phyloP scores from a whole-genome alignment of 2,329 filamentous ascomycete species.

The Aspergillus quadrilineatus region DNA sequence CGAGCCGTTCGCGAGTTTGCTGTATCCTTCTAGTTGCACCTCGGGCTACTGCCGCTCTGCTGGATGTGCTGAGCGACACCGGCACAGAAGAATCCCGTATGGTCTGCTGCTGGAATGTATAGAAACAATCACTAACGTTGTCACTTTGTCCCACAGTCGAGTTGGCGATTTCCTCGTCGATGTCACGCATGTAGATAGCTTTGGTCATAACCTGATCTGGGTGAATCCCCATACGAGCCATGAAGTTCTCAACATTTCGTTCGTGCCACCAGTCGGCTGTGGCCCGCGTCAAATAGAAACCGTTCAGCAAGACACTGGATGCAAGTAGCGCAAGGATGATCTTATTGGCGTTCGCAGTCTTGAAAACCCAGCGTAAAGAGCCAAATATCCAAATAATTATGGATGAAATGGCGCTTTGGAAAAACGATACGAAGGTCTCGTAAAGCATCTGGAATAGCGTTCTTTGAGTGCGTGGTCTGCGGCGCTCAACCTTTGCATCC shows the following conservation, averaged over 20 bases:
- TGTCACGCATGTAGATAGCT: slow-evolving; percentile 77
- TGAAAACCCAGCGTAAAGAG: slow-evolving; percentile 63
- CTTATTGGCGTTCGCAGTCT: slow-evolving; percentile 69
- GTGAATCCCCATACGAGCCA: slow-evolving; percentile 75
- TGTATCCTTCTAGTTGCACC: slow-evolving; percentile 60
- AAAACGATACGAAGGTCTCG: slow-evolving; percentile 70
- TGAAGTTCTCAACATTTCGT: slow-evolving; percentile 74
- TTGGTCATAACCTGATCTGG: slow-evolving; percentile 81
- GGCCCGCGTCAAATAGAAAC: slow-evolving; percentile 71
- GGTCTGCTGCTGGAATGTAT: slow-evolving; percentile 45
- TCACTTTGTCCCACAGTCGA: slow-evolving; percentile 31
- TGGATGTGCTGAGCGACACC: slow-evolving; percentile 29
- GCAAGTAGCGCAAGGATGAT: slow-evolving; percentile 69
- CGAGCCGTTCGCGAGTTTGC: slow-evolving; percentile 78
- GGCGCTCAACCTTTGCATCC: slow-evolving; percentile 40
- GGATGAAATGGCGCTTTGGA: slow-evolving; percentile 71
- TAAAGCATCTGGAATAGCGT: slow-evolving; percentile 67
- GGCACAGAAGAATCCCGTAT: slow-evolving; percentile 33
- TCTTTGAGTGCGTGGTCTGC: slow-evolving; percentile 60
- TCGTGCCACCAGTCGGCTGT: slow-evolving; percentile 82
- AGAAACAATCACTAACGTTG: slow-evolving; percentile 42
- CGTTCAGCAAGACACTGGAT: slow-evolving; percentile 69
- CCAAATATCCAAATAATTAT: slow-evolving; percentile 76
- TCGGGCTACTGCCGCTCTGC: slow-evolving; percentile 32
- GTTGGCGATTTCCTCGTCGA: slow-evolving; percentile 63